phyloP scores from a whole-genome alignment of 2,329 filamentous ascomycete genomes.

The Pseudogymnoascus sp. region DNA sequence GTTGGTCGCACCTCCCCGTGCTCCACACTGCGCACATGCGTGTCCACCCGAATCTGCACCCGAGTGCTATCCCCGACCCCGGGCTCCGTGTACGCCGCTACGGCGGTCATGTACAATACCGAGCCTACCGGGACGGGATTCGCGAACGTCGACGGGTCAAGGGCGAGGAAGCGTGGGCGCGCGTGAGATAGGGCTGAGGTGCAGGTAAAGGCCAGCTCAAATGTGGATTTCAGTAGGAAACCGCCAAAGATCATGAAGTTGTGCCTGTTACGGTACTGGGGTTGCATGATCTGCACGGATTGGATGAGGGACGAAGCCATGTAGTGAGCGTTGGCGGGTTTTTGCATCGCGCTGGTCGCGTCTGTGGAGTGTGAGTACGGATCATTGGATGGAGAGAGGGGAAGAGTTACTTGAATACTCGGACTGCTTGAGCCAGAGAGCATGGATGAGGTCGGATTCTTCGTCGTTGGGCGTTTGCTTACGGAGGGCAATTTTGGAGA shows the following conservation, averaged over 20 bases:
- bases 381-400: neutral
- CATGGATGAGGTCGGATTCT: conserved; percentile 61
- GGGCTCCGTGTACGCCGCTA: conserved; percentile 56
- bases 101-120: conserved; percentile 60
- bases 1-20: conserved; percentile 59
- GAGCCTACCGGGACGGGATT: conserved; percentile 65
- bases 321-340: conserved; percentile 48
- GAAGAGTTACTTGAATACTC: conserved; percentile 43
- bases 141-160: conserved; percentile 63
- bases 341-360: conserved; percentile 42
- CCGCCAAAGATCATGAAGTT: conserved; percentile 71
- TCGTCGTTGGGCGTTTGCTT: conserved; percentile 60
- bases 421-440: conserved; percentile 59
- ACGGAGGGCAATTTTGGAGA: conserved; percentile 48
- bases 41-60: conserved; percentile 59
- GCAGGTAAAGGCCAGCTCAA: conserved; percentile 65
- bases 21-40: conserved; percentile 60
- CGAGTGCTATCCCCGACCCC: conserved; percentile 35
- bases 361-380: conserved; percentile 27
- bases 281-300: conserved; percentile 66
- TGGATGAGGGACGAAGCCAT: conserved; percentile 56
- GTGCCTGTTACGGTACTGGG: conserved; percentile 59
- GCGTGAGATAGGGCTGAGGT: conserved; percentile 59
- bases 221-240: conserved; percentile 61
- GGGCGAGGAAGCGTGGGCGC: conserved; percentile 57